These are phyloP conservation scores for Aschersonia sp. DNA, from an alignment of 2,329 filamentous ascomycete genomes.

Conservation along the genomic window DNA sequence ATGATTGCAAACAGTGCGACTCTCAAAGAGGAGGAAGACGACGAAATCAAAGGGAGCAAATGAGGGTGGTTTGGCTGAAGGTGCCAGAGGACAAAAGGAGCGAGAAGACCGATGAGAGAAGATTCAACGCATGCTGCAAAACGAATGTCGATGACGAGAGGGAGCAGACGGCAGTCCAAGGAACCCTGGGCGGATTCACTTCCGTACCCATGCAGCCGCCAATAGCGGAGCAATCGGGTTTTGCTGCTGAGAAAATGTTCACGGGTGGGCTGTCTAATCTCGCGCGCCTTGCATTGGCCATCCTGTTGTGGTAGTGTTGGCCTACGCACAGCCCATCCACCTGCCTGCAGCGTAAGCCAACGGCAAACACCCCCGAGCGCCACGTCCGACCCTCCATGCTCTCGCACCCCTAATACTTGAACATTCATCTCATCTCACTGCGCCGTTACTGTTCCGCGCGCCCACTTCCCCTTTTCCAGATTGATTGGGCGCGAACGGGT, in stretches of 20 bases:
- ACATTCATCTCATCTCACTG: too few relatives aligned
- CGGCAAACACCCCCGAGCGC: too few relatives aligned
- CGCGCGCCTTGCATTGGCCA: background rate
- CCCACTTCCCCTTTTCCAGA: too few relatives aligned
- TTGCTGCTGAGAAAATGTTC: background rate
- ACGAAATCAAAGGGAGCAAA: background rate
- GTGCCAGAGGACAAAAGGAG: background rate
- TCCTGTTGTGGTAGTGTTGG: background rate
- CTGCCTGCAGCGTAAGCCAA: too few relatives aligned
- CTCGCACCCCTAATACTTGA: too few relatives aligned
- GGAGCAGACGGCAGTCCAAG: background rate
- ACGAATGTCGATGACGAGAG: constrained; percentile 3
- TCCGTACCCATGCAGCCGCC: too few relatives aligned
- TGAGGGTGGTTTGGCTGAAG: constrained; percentile 1
- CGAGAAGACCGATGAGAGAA: background rate
- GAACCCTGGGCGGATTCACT: too few relatives aligned
- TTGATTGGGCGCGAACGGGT: too few relatives aligned
- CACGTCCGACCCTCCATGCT: too few relatives aligned
- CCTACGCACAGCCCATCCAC: too few relatives aligned
- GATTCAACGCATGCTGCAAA: constrained; percentile 2
- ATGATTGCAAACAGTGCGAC: background rate
- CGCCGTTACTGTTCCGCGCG: too few relatives aligned
- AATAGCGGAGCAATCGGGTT: background rate
- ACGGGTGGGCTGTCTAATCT: background rate
- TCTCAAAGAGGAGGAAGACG: background rate